These are phyloP conservation scores for Moringa oleifera DNA, from an alignment of 345 rosid species.

Conservation along the genomic window DNA sequence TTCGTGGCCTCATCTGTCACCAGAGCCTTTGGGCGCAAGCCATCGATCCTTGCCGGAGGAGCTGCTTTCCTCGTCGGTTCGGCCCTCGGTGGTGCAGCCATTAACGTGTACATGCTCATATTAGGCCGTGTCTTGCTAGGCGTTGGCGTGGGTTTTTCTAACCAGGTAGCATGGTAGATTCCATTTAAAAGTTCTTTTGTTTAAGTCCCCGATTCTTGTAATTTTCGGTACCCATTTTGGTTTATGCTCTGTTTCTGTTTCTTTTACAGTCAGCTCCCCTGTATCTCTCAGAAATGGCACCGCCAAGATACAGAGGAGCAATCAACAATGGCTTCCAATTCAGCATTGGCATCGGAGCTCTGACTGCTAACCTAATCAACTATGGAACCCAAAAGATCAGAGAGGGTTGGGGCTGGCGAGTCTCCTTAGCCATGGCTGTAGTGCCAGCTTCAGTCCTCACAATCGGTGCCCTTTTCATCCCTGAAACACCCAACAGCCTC, in stretches of 20 bases:
- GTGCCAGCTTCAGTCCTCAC: constrained; percentile 59
- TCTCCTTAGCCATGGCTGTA: constrained; percentile 66
- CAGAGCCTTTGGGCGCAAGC: constrained; percentile 53
- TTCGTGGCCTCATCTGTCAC: constrained; percentile 57
- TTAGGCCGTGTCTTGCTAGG: constrained; percentile 69
- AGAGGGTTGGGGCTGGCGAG: constrained; percentile 69
- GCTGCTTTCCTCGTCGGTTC: constrained; percentile 56
- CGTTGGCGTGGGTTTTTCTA: constrained; percentile 66
- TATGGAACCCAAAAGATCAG: constrained; percentile 57
- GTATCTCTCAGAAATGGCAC: constrained; percentile 84
- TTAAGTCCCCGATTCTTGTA: too few relatives aligned
- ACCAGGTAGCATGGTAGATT: constrained; percentile 53
- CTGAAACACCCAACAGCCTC: constrained; percentile 69
- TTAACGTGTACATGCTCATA: constrained; percentile 50
- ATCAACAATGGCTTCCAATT: constrained; percentile 70
- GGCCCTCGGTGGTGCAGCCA: constrained; percentile 52
- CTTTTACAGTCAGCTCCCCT: constrained; percentile 65
- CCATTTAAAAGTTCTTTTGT: too few relatives aligned
- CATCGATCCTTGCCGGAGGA: constrained; percentile 56
- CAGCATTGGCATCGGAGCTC: constrained; percentile 50
- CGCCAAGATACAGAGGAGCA: constrained; percentile 69
- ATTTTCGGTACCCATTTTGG: too few relatives aligned
- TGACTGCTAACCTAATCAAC: constrained; percentile 54
- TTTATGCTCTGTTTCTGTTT: not conserved
- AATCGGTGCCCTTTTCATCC: constrained; percentile 56